Conservation (phyloP, 805 yeast genomes). For the Candida takata region DNA sequence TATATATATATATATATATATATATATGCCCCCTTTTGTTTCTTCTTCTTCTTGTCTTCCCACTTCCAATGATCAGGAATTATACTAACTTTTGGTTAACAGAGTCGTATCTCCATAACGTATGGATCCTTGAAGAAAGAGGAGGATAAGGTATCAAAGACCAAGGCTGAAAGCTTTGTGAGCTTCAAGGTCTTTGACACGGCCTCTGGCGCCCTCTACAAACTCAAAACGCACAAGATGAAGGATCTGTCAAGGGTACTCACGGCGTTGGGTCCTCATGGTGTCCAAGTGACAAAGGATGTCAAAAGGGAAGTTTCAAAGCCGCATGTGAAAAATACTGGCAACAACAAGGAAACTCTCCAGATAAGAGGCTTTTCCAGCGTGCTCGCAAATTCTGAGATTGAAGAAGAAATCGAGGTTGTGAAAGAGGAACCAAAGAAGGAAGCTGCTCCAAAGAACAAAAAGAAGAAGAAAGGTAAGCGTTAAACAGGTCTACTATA, state of each 20-base stretch:
- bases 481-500: slow-evolving; percentile 5
- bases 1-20: too few species aligned
- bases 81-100: slow-evolving; percentile 2
- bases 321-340: not conserved
- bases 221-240: slow-evolving; percentile 46
- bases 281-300: slow-evolving; percentile 28
- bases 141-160: slow-evolving; percentile 7
- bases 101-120: slow-evolving; percentile 20
- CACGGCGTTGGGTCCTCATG: slow-evolving; percentile 66
- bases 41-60: not conserved
- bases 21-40: too few species aligned
- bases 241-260: slow-evolving; percentile 68
- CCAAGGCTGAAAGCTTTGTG: slow-evolving; percentile 15
- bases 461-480: slow-evolving; percentile 23
- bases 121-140: slow-evolving; percentile 21
- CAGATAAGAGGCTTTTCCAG: slow-evolving; percentile 20
- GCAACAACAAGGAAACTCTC: not conserved
- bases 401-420: slow-evolving; percentile 12
- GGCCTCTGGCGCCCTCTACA: slow-evolving; percentile 53
- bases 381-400: slow-evolving; percentile 19
- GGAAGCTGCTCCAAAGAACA: slow-evolving; percentile 12
- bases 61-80: not conserved
- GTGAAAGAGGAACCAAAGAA: slow-evolving; percentile 5
- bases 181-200: slow-evolving; percentile 62
- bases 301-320: not conserved